These are phyloP conservation scores for Populus tremula DNA, from an alignment of 345 rosid species.

Conservation along the genomic window DNA sequence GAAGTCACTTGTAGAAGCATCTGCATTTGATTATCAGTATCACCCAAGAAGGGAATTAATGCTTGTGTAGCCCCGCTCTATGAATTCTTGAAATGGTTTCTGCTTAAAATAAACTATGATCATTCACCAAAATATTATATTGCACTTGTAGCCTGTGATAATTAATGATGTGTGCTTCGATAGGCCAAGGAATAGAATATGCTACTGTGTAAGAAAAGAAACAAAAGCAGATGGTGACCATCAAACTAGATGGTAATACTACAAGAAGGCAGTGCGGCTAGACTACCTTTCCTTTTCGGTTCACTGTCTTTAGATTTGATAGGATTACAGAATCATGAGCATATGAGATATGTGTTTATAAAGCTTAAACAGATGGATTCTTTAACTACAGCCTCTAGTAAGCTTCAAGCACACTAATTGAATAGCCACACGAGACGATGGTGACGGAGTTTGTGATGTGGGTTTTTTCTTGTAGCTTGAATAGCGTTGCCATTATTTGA, in stretches of 20 bases:
- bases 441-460: constrained; percentile 15
- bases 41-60: too few species aligned
- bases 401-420: constrained; percentile 33
- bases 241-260: constrained; percentile 7
- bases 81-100: too few species aligned
- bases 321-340: constrained; percentile 11
- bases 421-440: background rate
- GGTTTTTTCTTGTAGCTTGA: constrained; percentile 6
- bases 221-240: constrained; percentile 28
- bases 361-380: constrained; percentile 26
- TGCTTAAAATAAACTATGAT: background rate
- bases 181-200: constrained; percentile 28
- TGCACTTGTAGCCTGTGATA: too few species aligned
- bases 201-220: constrained; percentile 1
- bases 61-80: too few species aligned
- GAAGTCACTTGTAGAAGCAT: too few species aligned
- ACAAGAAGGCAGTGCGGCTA: constrained; percentile 1
- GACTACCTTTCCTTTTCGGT: constrained; percentile 15
- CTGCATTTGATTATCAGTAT: too few species aligned
- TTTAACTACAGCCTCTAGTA: constrained; percentile 2
- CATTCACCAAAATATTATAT: background rate
- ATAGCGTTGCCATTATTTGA: constrained; percentile 7
- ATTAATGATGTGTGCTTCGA: too few species aligned
- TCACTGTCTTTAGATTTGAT: constrained; percentile 17
- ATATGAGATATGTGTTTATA: constrained; percentile 5